A percentile compares a stretch with the other conserved stretches of the same genome.
Evolutionary conservation across 805 yeast species (phyloP).

Genomic region (Candida adriatica): DNA sequence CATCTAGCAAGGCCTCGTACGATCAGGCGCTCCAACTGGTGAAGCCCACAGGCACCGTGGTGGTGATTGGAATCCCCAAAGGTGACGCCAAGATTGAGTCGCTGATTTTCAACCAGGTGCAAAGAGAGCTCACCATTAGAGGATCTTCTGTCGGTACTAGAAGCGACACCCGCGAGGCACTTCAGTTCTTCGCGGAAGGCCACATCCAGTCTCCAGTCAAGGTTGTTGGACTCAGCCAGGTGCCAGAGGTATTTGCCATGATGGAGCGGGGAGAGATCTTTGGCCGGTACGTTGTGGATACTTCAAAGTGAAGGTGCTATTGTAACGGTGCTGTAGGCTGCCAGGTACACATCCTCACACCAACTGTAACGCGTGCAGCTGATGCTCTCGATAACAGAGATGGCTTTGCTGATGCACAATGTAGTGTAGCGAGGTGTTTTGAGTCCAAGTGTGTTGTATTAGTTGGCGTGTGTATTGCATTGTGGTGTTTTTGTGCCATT

Average conservation of each 20-base stretch:
- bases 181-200: conserved; percentile 60
- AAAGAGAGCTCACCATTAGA: conserved; percentile 32
- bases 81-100: conserved; percentile 47
- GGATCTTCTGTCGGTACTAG: conserved; percentile 73
- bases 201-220: conserved; percentile 52
- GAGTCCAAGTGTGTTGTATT: no score
- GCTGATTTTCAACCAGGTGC: conserved; percentile 28
- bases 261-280: conserved; percentile 54
- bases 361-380: no score
- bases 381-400: no score
- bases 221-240: conserved; percentile 44
- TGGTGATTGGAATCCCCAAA: conserved; percentile 65
- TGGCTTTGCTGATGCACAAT: no score
- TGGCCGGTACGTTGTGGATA: conserved; percentile 57
- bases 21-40: conserved; percentile 46
- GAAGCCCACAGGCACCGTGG: conserved; percentile 61
- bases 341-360: no score
- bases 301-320: conserved; percentile 22
- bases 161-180: conserved; percentile 38
- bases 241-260: conserved; percentile 40
- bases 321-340: neutral
- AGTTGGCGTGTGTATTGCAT: no score
- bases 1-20: conserved; percentile 56
- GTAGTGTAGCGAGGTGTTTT: no score
- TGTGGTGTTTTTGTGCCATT: no score